Percentiles rank a stretch among this genome's conserved stretches.
Conservation (phyloP, 2,329 filamentous ascomycete genomes). For the Alternaria gansuensis region DNA sequence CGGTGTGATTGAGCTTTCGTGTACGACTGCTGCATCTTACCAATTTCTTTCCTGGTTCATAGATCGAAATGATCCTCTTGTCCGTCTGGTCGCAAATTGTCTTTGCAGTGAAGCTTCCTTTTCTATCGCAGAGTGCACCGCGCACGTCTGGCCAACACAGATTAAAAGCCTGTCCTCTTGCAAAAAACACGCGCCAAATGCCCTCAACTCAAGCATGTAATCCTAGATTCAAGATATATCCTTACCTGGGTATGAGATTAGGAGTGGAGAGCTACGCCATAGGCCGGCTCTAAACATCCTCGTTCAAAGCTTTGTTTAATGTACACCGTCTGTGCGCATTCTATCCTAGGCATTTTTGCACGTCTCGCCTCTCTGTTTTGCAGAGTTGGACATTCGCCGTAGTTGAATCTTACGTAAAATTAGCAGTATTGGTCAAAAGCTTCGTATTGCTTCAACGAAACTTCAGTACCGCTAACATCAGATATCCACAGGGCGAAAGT, state of each 20-base stretch:
- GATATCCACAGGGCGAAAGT: not conserved
- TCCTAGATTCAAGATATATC: not conserved
- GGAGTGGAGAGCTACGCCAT: not conserved
- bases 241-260: not conserved
- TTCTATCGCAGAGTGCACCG: not conserved
- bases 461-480: not conserved
- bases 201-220: not conserved
- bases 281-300: not conserved
- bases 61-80: not conserved
- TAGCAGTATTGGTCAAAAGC: too few species aligned
- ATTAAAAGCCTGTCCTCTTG: too few species aligned
- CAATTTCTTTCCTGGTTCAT: not conserved
- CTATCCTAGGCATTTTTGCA: not conserved
- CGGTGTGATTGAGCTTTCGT: too few species aligned
- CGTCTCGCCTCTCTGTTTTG: not conserved
- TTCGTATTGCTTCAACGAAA: not conserved
- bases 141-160: too few species aligned
- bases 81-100: not conserved
- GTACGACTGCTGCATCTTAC: not conserved
- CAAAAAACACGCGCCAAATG: not conserved
- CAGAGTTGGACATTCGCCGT: too few species aligned
- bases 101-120: not conserved
- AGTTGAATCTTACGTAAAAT: not conserved
- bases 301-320: not conserved
- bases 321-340: not conserved